A percentile compares a stretch with the other conserved stretches of the same genome.
These are phyloP conservation scores for Apiotrichum domesticum DNA, from an alignment of 1,284 basidiomycete genomes.

Conservation along the genomic window DNA sequence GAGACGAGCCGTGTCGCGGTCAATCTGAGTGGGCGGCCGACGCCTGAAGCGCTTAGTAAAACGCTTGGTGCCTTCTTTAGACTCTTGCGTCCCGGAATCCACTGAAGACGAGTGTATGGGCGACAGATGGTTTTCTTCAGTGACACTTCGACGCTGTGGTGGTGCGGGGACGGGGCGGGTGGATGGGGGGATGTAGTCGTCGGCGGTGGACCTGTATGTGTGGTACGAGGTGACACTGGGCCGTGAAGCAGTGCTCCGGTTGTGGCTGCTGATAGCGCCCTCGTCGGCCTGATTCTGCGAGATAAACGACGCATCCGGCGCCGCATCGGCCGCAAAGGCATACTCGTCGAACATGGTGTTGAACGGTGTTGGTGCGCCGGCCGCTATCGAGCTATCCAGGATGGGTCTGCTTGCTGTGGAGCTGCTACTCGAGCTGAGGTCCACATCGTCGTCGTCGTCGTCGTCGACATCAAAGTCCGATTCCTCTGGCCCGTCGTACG, in stretches of 20 bases:
- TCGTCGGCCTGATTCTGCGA: neutral
- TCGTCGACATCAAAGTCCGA: neutral
- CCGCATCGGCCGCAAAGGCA: neutral
- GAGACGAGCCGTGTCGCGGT: constrained; percentile 37
- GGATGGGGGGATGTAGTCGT: constrained; percentile 24
- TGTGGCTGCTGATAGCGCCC: neutral
- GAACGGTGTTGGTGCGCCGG: constrained; percentile 29
- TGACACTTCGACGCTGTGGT: constrained; percentile 7
- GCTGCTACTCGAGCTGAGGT: neutral
- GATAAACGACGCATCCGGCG: neutral
- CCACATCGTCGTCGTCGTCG: neutral
- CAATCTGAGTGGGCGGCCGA: constrained; percentile 18
- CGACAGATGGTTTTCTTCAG: neutral
- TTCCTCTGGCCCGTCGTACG: neutral
- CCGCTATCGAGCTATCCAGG: neutral
- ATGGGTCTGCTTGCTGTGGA: neutral
- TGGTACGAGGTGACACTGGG: neutral
- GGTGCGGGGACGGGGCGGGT: constrained; percentile 35
- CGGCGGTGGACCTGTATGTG: neutral
- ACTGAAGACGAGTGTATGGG: neutral
- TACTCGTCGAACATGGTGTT: constrained; percentile 24
- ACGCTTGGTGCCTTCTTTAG: neutral
- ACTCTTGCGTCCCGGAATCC: neutral
- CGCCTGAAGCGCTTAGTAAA: constrained; percentile 4
- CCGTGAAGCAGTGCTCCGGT: neutral